A percentile compares a stretch with the other conserved stretches of the same genome.
Conservation (phyloP, 768 basidiomycete species). For the Psilocybe cyanescens region DNA sequence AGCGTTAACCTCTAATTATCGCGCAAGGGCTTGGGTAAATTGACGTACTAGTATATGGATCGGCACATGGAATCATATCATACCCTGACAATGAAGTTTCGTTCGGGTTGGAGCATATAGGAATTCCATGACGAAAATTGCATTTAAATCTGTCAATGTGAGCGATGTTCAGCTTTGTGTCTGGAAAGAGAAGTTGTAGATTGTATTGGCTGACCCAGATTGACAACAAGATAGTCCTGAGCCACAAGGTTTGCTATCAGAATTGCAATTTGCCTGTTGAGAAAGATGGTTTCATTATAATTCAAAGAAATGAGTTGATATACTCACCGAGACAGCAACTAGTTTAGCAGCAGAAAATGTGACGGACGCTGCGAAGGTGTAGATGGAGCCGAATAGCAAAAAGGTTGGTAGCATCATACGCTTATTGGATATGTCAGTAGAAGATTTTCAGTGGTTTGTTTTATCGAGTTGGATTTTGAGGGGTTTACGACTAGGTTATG, state of each 20-base stretch:
- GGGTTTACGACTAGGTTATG: no score
- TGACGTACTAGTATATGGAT: neutral
- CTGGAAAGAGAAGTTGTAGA: neutral
- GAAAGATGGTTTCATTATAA: neutral
- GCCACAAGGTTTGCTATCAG: neutral
- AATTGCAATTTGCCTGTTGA: neutral
- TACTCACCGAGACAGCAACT: neutral
- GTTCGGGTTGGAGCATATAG: neutral
- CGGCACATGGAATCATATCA: neutral
- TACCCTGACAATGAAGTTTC: neutral
- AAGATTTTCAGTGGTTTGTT: no score
- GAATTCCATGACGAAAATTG: constrained; percentile 2
- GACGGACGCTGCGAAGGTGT: no score
- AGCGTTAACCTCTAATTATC: neutral
- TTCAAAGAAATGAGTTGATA: neutral
- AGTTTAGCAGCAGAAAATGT: no score
- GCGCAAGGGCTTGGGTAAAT: neutral
- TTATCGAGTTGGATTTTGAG: no score
- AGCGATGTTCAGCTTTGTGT: neutral
- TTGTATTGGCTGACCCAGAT: neutral
- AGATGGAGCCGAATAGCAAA: no score
- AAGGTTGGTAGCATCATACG: no score
- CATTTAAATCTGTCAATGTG: neutral
- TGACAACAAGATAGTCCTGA: neutral
- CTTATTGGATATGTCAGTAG: no score